A percentile compares a stretch with the other conserved stretches of the same genome.
phyloP scores from a whole-genome alignment of 225 moss, liverwort and hornwort species.

The Pleurozium schreberi region DNA sequence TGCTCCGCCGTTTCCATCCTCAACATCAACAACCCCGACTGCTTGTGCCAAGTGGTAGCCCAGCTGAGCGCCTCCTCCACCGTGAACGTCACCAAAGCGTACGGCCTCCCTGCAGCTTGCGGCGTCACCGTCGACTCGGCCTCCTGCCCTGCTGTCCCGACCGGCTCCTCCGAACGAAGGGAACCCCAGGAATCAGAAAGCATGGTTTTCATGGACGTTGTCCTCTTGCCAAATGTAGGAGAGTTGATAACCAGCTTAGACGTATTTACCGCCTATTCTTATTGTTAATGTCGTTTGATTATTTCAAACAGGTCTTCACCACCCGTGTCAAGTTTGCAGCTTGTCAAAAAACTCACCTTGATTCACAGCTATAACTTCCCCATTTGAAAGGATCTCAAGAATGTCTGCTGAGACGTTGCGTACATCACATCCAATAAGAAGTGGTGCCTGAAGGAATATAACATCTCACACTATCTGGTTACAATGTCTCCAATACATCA shows the following conservation, averaged over 20 bases:
- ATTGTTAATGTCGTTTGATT: background rate
- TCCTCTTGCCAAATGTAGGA: background rate
- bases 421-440: conserved; percentile 87
- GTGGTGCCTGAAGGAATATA: conserved; percentile 53
- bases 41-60: conserved; percentile 8
- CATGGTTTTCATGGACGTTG: background rate
- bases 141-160: background rate
- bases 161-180: background rate
- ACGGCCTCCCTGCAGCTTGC: background rate
- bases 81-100: conserved; percentile 2
- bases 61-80: background rate
- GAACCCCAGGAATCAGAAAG: background rate
- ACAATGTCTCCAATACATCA: background rate
- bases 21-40: background rate
- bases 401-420: conserved; percentile 46
- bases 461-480: background rate
- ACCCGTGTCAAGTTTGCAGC: background rate
- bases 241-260: background rate
- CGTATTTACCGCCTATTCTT: background rate
- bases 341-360: conserved; percentile 42
- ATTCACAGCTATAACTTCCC: conserved; percentile 90
- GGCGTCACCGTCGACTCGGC: background rate
- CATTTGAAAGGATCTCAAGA: conserved; percentile 58
- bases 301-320: background rate
- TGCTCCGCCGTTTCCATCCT: background rate